Evolutionary conservation across 2,329 filamentous ascomycete genomes (phyloP).

Genomic region (Colletotrichum truncatum): DNA sequence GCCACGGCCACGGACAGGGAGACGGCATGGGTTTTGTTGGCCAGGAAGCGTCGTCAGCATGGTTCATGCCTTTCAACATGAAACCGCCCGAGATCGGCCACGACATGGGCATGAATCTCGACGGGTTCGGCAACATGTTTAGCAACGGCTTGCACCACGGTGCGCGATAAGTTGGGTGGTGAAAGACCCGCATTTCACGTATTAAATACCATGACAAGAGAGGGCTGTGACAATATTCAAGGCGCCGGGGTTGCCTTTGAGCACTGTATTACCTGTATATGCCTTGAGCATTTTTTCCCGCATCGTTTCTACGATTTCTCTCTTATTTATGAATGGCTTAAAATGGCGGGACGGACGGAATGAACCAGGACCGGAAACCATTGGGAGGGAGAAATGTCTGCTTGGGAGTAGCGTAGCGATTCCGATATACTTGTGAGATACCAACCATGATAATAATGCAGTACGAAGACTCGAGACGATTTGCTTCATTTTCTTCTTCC

Average conservation of each 20-base stretch:
- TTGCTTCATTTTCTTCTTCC: neutral
- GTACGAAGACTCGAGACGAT: neutral
- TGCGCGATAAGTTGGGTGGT: constrained; percentile 5
- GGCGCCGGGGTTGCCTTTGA: neutral
- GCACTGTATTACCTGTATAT: constrained; percentile 7
- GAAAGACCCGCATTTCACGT: neutral
- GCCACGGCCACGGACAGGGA: constrained; percentile 36
- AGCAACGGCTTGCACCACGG: constrained; percentile 41
- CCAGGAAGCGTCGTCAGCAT: constrained; percentile 71
- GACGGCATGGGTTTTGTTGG: constrained; percentile 33
- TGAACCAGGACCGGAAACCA: neutral
- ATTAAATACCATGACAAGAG: neutral
- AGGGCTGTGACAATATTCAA: neutral
- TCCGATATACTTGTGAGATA: constrained; percentile 19
- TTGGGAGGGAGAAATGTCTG: neutral
- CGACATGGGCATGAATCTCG: constrained; percentile 55
- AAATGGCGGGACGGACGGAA: constrained; percentile 5
- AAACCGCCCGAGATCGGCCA: constrained; percentile 74
- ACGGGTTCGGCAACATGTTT: constrained; percentile 61
- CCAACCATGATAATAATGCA: constrained; percentile 4
- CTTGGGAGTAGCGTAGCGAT: constrained; percentile 14
- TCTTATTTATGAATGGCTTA: constrained; percentile 7
- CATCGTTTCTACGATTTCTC: neutral
- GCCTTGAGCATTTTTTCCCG: neutral
- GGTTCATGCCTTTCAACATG: constrained; percentile 95